Base-by-base conservation (phyloP, 768 basidiomycete species). In the Cystofilobasidium ferigula region DNA sequence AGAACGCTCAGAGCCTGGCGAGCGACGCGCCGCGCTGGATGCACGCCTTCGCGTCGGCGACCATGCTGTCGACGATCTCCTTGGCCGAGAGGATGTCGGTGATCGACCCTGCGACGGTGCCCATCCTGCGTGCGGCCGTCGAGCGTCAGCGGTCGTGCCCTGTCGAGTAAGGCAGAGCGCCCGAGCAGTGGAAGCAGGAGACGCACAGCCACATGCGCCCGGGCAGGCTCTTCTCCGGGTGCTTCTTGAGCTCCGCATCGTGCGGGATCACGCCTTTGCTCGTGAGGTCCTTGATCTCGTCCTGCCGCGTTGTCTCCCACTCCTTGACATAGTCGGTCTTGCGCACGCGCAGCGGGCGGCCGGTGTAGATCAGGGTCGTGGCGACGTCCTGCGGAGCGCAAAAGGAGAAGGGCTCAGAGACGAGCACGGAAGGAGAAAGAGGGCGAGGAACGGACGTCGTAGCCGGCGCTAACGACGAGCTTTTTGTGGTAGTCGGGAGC, bases 401-500 rank as follows among this genome's bases (percentile, higher is more conserved):
- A 26, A 32, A 20, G 30, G 22, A 26, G 53, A 47, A 26, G n/a
- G 40, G 45, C 14, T 28, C 63, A 13, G 14, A 48, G 35, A 34
- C 28, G 57, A 62, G 42, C 16, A 28, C n/a, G 48, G 3, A 13
- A 36, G 42, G 18, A 38, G 7, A 35, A 26, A 42, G 18, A 26
- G 34, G 40, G 20, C 10, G 20, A 42, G 40, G 40, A 42, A 42
- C 40, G 40, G 10, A 42, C 40, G 24, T 67, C 65, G 53, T 61
- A 67, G n/a, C 60, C 65, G 16, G 53, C 24, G n/a, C 16, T 40
- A 68, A 76, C 69, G 62, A 78, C 65, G 84, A 81, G 54, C 12
- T 91, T 85, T 78, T 94, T 94, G 79, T 94, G 91, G 67, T 80
- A 81, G 74, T 85, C 85, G 2, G 89, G 86, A 14, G 90, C 91